Evolutionary conservation across 2,329 filamentous ascomycete species (phyloP).

Genomic region (Colletotrichum tamarilloi): DNA sequence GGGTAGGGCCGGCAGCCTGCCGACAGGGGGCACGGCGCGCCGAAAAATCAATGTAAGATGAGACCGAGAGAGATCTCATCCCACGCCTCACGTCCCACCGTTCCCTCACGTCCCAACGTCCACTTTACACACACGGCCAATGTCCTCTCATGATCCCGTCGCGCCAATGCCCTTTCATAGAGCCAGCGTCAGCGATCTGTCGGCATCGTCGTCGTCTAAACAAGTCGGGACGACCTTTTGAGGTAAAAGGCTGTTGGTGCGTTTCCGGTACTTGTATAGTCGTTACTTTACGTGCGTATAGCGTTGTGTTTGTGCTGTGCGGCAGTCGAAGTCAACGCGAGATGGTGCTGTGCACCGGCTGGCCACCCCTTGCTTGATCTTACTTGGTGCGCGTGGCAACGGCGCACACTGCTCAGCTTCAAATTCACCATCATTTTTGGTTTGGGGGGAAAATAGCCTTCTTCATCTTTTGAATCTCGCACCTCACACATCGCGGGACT

Average conservation of each 20-base stretch:
- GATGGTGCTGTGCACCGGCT: not conserved
- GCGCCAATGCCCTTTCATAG: slow-evolving; percentile 19
- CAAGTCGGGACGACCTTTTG: slow-evolving; percentile 12
- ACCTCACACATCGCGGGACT: not conserved
- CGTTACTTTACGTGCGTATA: not conserved
- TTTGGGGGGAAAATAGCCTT: slow-evolving; percentile 5
- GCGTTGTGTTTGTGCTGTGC: not conserved
- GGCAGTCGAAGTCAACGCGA: too few species aligned
- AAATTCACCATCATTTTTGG: slow-evolving; percentile 7
- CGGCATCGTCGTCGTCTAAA: not conserved
- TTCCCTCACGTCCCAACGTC: not conserved
- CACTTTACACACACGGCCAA: not conserved
- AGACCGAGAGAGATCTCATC: not conserved
- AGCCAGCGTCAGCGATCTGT: too few species aligned
- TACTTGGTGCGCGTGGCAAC: slow-evolving; percentile 18
- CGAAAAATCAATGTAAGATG: slow-evolving; percentile 6
- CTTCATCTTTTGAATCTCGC: not conserved
- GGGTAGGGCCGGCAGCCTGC: slow-evolving; percentile 28
- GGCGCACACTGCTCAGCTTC: slow-evolving; percentile 10
- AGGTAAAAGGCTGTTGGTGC: not conserved
- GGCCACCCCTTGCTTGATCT: not conserved
- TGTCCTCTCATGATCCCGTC: slow-evolving; percentile 7
- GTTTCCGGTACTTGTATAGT: too few species aligned
- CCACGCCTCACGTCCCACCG: not conserved
- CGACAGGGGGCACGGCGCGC: slow-evolving; percentile 32